Conservation (phyloP, 768 basidiomycete species). For the Boletus vinaceobasis region DNA sequence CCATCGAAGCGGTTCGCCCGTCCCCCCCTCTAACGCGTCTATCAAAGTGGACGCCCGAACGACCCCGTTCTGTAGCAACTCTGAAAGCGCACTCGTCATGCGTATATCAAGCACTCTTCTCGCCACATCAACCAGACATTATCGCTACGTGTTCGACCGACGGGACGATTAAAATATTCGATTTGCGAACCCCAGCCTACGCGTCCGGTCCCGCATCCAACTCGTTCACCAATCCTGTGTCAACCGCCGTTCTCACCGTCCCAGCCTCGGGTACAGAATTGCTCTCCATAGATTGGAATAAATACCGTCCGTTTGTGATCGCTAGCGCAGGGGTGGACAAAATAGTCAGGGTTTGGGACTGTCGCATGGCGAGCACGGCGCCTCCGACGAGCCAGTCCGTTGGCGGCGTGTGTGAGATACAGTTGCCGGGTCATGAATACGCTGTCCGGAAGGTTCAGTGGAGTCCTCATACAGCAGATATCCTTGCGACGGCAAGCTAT, state of each 20-base stretch:
- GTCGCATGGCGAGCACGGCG: constrained; percentile 71
- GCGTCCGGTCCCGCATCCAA: constrained; percentile 48
- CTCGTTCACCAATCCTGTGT: constrained; percentile 62
- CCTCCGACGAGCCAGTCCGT: constrained; percentile 49
- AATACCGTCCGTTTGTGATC: constrained; percentile 75
- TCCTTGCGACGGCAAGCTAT: constrained; percentile 74
- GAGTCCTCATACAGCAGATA: constrained; percentile 74
- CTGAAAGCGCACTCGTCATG: constrained; percentile 81
- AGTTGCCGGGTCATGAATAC: constrained; percentile 83
- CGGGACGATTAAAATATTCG: constrained; percentile 81
- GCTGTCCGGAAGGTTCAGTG: constrained; percentile 87
- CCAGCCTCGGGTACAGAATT: constrained; percentile 79
- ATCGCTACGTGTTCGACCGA: constrained; percentile 85
- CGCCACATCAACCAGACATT: constrained; percentile 82
- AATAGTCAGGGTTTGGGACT: constrained; percentile 76
- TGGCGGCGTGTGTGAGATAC: constrained; percentile 68
- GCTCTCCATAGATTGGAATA: constrained; percentile 88
- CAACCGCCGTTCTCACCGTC: constrained; percentile 70
- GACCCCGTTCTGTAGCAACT: constrained; percentile 73
- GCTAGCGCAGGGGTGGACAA: constrained; percentile 83
- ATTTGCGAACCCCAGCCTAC: constrained; percentile 65
- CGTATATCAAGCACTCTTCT: constrained; percentile 89
- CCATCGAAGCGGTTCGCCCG: not conserved
- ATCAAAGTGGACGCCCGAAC: constrained; percentile 81
- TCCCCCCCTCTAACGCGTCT: not conserved